These are phyloP conservation scores for Kwoniella sp. DNA, from an alignment of 768 basidiomycete species.

Conservation along the genomic window DNA sequence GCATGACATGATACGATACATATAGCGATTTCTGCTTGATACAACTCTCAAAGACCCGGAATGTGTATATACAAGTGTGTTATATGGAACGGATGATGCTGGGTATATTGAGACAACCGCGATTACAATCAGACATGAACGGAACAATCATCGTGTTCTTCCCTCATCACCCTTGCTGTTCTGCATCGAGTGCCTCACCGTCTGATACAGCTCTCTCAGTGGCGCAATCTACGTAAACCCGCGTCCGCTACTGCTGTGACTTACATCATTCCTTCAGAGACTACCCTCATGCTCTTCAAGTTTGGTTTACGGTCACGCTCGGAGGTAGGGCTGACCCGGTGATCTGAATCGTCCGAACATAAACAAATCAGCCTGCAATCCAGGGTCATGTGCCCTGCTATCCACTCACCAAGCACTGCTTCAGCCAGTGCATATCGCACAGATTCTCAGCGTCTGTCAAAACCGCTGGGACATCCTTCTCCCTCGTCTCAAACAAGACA, in stretches of 20 bases:
- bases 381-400: no score
- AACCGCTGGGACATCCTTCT: constrained; percentile 15
- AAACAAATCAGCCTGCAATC: not conserved
- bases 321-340: constrained; percentile 29
- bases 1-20: not conserved
- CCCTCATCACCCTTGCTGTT: no score
- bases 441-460: constrained; percentile 12
- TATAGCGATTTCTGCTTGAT: not conserved
- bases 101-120: not conserved
- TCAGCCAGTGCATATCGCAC: constrained; percentile 47
- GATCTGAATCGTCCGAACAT: constrained; percentile 21
- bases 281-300: not conserved
- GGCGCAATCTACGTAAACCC: no score
- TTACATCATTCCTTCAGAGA: no score
- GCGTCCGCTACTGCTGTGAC: no score
- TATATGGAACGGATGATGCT: not conserved
- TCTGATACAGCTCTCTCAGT: no score
- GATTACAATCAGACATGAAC: not conserved
- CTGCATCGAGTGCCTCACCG: no score
- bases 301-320: constrained; percentile 1
- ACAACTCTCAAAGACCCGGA: not conserved
- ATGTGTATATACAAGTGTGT: constrained; percentile 8
- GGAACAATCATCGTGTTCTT: not conserved
- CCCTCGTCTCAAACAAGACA: constrained; percentile 35
- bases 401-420: constrained; percentile 54